Evolutionary conservation across 495 filamentous ascomycete species (phyloP).

Genomic region (Immersiella caudata): DNA sequence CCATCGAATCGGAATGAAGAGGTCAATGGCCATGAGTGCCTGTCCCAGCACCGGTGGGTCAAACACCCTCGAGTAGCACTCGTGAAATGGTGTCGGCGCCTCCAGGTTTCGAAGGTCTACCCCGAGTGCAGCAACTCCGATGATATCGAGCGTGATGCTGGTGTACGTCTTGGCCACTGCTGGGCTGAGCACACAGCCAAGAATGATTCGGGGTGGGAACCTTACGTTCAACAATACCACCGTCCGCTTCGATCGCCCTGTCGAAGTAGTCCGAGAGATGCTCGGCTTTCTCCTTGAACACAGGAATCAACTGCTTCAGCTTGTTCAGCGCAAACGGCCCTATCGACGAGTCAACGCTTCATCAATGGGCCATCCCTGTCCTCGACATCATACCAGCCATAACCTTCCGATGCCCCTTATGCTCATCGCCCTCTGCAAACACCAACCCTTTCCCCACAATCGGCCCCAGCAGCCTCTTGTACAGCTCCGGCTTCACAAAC

Average conservation of each 20-base stretch:
- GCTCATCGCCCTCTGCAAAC: constrained; percentile 16
- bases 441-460: constrained; percentile 5
- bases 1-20: constrained; percentile 33
- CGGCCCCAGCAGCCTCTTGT: not conserved
- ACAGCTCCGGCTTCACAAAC: constrained; percentile 13
- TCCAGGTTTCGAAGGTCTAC: constrained; percentile 63
- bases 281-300: not conserved
- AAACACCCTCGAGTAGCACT: constrained; percentile 26
- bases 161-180: constrained; percentile 15
- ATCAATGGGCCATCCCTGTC: not conserved
- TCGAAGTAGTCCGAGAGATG: not conserved
- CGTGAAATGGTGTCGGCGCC: constrained; percentile 17
- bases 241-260: not conserved
- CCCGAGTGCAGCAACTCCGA: constrained; percentile 67
- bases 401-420: constrained; percentile 6
- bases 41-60: constrained; percentile 29
- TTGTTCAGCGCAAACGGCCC: constrained; percentile 1
- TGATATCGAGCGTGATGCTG: constrained; percentile 65
- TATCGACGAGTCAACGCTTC: not conserved
- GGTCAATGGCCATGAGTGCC: constrained; percentile 34
- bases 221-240: constrained; percentile 2
- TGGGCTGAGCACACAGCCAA: not conserved
- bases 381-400: not conserved
- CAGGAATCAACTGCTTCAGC: constrained; percentile 3
- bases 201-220: not conserved